Percentiles rank a stretch among this genome's conserved stretches.
phyloP scores from a whole-genome alignment of 441 rosid genomes.

The Omphalea diandra region DNA sequence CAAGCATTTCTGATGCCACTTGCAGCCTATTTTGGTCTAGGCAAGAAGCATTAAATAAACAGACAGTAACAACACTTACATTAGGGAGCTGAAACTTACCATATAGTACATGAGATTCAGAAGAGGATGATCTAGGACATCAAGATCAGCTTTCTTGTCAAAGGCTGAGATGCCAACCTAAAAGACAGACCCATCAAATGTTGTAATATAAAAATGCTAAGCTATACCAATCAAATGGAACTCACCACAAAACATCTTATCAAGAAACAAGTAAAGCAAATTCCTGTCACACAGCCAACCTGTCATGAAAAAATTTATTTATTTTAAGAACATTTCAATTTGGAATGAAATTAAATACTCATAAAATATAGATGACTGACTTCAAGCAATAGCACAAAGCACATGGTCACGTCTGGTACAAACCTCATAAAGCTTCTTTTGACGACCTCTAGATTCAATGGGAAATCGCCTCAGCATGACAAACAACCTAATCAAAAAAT shows the following conservation, averaged over 20 bases:
- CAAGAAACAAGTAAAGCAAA: slow-evolving; percentile 86
- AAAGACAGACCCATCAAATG: neutral
- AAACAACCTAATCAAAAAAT: slow-evolving; percentile 50
- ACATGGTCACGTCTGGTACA: neutral
- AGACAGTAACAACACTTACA: neutral
- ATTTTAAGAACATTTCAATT: too few species aligned
- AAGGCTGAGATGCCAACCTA: slow-evolving; percentile 60
- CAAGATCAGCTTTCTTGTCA: slow-evolving; percentile 47
- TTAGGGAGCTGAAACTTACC: slow-evolving; percentile 28
- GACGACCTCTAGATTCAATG: slow-evolving; percentile 89
- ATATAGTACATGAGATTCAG: slow-evolving; percentile 53
- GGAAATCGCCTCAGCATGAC: slow-evolving; percentile 88
- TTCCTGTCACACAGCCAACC: slow-evolving; percentile 93
- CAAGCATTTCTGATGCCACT: neutral
- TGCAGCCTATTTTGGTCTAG: neutral
- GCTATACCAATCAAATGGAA: slow-evolving; percentile 2
- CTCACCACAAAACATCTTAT: slow-evolving; percentile 87
- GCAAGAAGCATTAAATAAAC: neutral
- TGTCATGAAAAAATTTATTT: slow-evolving; percentile 28
- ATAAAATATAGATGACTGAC: neutral
- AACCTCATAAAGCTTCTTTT: slow-evolving; percentile 98
- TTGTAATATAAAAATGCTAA: neutral
- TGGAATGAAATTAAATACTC: too few species aligned
- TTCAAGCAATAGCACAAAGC: neutral
- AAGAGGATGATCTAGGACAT: slow-evolving; percentile 63